Percentiles rank a stretch among this genome's conserved stretches.
Conservation (phyloP, 352 stramenopile species). For the Pythium coloratum region DNA sequence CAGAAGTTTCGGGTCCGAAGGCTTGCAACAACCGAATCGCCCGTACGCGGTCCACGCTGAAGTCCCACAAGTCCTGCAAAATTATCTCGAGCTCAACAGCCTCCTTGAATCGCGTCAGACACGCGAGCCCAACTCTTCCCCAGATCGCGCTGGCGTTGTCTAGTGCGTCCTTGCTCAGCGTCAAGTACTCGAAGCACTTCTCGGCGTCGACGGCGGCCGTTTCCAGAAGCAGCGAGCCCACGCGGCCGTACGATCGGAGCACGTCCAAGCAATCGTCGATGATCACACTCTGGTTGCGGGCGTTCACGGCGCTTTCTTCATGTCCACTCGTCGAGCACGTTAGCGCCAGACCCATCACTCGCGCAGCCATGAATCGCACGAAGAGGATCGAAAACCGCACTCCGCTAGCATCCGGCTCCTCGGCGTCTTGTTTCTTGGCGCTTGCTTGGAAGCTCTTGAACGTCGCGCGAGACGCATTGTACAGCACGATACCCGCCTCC, state of each 20-base stretch:
- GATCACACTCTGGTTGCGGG: constrained; percentile 18
- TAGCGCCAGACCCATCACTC: constrained; percentile 63
- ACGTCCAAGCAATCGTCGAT: constrained; percentile 73
- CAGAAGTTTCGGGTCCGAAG: constrained; percentile 1
- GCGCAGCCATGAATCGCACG: constrained; percentile 56
- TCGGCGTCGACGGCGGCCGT: constrained; percentile 47
- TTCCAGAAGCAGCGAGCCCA: constrained; percentile 62
- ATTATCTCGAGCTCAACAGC: constrained; percentile 70
- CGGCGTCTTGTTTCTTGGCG: not conserved
- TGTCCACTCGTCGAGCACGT: constrained; percentile 25
- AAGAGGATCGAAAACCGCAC: constrained; percentile 30
- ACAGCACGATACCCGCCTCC: constrained; percentile 62
- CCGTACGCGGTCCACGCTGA: constrained; percentile 63
- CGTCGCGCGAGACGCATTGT: constrained; percentile 56
- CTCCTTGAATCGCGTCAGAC: constrained; percentile 65
- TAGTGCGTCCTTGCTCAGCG: constrained; percentile 56
- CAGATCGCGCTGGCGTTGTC: constrained; percentile 50
- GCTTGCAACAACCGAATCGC: constrained; percentile 40
- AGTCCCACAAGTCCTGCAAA: constrained; percentile 80
- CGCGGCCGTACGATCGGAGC: constrained; percentile 66
- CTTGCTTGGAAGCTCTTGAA: constrained; percentile 42
- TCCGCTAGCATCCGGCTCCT: not conserved
- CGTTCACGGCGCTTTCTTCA: constrained; percentile 4
- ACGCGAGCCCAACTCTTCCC: constrained; percentile 60
- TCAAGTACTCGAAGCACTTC: constrained; percentile 56